A percentile compares a stretch with the other conserved stretches of the same genome.
These are phyloP conservation scores for Penicillium steckii DNA, from an alignment of 495 filamentous ascomycete species.

Conservation along the genomic window DNA sequence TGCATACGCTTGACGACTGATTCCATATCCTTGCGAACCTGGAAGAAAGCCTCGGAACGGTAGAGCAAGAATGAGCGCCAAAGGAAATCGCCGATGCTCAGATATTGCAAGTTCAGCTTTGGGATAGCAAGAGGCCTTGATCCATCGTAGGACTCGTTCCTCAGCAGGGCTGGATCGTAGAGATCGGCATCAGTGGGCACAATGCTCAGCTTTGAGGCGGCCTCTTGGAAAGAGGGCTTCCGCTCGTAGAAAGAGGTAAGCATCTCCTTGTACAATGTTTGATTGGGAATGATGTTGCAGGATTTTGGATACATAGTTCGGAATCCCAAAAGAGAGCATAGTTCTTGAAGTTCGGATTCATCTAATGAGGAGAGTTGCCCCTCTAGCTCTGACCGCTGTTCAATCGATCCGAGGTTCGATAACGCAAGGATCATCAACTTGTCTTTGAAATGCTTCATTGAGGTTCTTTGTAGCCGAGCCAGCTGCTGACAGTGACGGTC, in stretches of 20 bases:
- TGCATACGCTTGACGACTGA: conserved; percentile 74
- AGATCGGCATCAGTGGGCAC: conserved; percentile 79
- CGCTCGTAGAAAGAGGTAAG: conserved; percentile 77
- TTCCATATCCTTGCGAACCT: conserved; percentile 88
- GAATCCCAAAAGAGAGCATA: conserved; percentile 72
- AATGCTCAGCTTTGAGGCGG: conserved; percentile 64
- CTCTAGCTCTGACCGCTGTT: conserved; percentile 74
- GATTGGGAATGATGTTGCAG: conserved; percentile 57
- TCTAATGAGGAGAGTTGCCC: conserved; percentile 70
- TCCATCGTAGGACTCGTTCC: conserved; percentile 88
- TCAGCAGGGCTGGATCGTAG: conserved; percentile 80
- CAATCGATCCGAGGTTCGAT: conserved; percentile 88
- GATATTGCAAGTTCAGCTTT: conserved; percentile 93
- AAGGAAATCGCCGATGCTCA: conserved; percentile 92
- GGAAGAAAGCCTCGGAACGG: conserved; percentile 90
- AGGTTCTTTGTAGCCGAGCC: conserved; percentile 75
- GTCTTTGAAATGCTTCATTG: conserved; percentile 81
- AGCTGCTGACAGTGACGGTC: conserved; percentile 74
- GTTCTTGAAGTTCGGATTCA: conserved; percentile 66
- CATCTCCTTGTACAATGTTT: conserved; percentile 71
- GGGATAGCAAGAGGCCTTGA: conserved; percentile 87
- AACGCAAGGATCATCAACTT: conserved; percentile 89
- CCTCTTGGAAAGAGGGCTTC: conserved; percentile 80
- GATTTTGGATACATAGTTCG: conserved; percentile 76
- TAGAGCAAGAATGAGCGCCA: conserved; percentile 90